Evolutionary conservation across 805 yeast genomes (phyloP), one percentile per base, ranked within the genome.

Genomic region (Starmerella floricola): DNA sequence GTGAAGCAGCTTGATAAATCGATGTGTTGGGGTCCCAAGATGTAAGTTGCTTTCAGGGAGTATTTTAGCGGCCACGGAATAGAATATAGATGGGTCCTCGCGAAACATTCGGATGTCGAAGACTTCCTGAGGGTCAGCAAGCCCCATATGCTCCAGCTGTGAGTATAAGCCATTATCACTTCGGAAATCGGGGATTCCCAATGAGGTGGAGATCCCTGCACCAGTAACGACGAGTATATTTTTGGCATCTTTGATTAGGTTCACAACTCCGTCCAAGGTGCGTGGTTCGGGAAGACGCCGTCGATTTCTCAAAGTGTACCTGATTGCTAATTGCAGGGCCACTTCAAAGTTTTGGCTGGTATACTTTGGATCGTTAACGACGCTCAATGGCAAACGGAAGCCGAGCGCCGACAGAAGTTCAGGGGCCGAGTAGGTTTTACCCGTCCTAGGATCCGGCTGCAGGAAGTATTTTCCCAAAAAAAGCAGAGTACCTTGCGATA

Each of bases 181-280:
- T 57, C 96, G 71, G 62, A 86, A 85, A 62, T 85, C 95, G 0
- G 95, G 95, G 41, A 85, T 86, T 6, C 95, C 95, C 41, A 85
- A 62, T 1, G 85, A 75, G 2, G 95, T 85, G 28, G 93, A 81
- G 41, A 86, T 84, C 19, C 96, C 96, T 0, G 96, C 96, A 13
- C 96, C 96, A 0, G 95, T 83, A 18, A 86, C 59, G 0, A 86
- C 86, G 45, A 87, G 55, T 10, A 86, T 69, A 31, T 74, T 78
- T 12, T 68, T 56, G 0, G 91, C 73, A 6, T 62, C 63, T n/a
- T 64, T 50, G 18, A 87, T 65, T 29, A 71, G 70, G 2, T 63
- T 65, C 2, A 73, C 60, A 2, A 79, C 74, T 46, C 77, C 74
- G 10, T 76, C 79, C 2, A 83, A 53, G 0, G 79, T 73, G 20